Evolutionary conservation across 2,329 filamentous ascomycete genomes (phyloP), one percentile per base, ranked within the genome.

Genomic region (Verticillium nubilum): DNA sequence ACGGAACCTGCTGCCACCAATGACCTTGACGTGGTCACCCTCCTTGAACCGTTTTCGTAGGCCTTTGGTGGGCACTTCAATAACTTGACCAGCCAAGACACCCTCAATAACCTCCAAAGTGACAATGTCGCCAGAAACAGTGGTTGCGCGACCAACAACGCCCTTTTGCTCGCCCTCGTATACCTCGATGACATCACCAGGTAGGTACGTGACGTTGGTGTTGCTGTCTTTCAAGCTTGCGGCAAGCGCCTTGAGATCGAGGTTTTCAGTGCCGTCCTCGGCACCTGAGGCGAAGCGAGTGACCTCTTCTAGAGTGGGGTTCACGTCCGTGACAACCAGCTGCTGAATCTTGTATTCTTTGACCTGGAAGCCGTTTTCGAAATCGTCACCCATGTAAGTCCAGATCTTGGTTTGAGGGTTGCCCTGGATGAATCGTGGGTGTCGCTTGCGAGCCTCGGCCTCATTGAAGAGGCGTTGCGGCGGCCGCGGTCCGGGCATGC

Each of bases 1-100:
- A 59, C 91, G 87, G 73, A 93, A 98, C 67, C 92, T 90, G 77
- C 93, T 97, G 42, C 93, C 94, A 59, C 95, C 94, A 71, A 97
- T 96, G 66, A 99, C 95, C 78, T 98, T 98, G 78, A 99, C 95
- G 70, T 99, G 95, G 69, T 99, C 95, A 80, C 95, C 95, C 63
- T 93, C 84, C 65, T 85, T 87, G 82, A 99, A 99, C 29, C 91
- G 86, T 76, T 99, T 99, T 60, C 95, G 90, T 27, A 99, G 81
- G 52, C 91, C 91, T 75, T 95, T 96, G 63, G 92, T 89, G 1
- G 95, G 95, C 12, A 96, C 93, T 71, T 98, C 94, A 53, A 99
- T 95, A 5, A 84, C 87, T 71, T 96, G 90, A 10, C 93, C 94
- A 57, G 79, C 80, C 28, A 98, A 80, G 47, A 90, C 88, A 54